Conservation (phyloP, 2,329 filamentous ascomycete species). For the Alternaria ventricosa region DNA sequence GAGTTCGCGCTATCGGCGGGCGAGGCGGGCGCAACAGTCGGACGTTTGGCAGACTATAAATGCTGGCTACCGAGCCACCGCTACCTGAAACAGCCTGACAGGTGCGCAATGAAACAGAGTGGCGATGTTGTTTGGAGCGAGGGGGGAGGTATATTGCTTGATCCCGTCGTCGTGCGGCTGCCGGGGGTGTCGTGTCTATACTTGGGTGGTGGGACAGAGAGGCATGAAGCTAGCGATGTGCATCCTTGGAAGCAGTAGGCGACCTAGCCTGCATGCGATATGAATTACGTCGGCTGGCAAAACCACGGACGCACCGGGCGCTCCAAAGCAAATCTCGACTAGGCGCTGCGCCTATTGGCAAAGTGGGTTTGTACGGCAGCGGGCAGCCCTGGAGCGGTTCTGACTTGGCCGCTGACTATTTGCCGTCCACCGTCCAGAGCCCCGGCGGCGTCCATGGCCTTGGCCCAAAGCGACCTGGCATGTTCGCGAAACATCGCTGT, state of each 20-base stretch:
- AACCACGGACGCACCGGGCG: not conserved
- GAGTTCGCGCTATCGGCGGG: constrained; percentile 16
- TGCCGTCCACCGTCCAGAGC: not conserved
- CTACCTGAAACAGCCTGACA: not conserved
- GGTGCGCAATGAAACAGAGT: not conserved
- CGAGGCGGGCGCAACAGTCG: constrained; percentile 14
- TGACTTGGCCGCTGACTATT: not conserved
- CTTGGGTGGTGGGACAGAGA: constrained; percentile 6
- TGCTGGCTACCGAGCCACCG: constrained; percentile 6
- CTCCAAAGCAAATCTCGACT: not conserved
- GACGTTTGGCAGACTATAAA: not conserved
- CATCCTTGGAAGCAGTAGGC: constrained; percentile 4
- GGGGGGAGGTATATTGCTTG: not conserved
- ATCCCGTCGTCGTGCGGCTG: not conserved
- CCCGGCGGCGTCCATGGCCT: not conserved
- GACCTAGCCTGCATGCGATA: not conserved
- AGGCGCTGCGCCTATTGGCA: not conserved
- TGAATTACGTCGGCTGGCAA: constrained; percentile 7
- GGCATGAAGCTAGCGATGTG: not conserved
- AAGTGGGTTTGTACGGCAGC: not conserved
- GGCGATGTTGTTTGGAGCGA: not conserved
- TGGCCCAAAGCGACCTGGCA: not conserved
- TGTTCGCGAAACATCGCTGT: constrained; percentile 3
- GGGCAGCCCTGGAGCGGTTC: constrained; percentile 3
- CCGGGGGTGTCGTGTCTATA: constrained; percentile 7